Conservation (phyloP, 163 green algal species). For the Dunaliella salina region DNA sequence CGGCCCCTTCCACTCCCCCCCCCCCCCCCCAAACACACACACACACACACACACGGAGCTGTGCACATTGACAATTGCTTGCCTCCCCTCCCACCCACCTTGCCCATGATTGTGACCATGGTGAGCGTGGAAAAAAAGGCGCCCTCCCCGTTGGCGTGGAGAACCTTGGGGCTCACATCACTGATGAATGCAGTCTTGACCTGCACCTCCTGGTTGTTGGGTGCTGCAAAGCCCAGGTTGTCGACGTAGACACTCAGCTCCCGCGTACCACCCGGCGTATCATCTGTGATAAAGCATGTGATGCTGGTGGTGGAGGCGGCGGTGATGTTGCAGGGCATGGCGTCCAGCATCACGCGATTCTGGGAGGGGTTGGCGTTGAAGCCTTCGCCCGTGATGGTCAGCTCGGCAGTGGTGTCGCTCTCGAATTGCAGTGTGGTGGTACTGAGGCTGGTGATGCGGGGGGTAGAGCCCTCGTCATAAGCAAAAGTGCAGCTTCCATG, state of each 20-base stretch:
- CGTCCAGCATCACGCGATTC: slow-evolving; percentile 7
- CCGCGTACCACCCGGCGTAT: neutral
- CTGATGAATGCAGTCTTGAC: neutral
- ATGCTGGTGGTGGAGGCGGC: slow-evolving; percentile 16
- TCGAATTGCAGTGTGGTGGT: slow-evolving; percentile 11
- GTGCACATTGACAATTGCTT: too few relatives aligned
- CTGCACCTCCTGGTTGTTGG: neutral
- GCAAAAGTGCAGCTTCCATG: slow-evolving; percentile 14
- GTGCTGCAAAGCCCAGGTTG: neutral
- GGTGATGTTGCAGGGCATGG: slow-evolving; percentile 12
- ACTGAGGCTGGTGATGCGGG: slow-evolving; percentile 17
- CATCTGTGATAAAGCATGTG: slow-evolving; percentile 4
- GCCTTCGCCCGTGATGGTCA: slow-evolving; percentile 28
- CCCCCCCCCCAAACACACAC: too few relatives aligned
- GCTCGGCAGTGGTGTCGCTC: neutral
- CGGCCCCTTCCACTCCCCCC: too few relatives aligned
- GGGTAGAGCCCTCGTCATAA: slow-evolving; percentile 18
- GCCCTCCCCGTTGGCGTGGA: neutral
- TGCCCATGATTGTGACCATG: neutral
- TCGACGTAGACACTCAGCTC: neutral
- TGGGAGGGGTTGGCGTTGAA: slow-evolving; percentile 1
- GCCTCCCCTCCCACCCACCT: neutral
- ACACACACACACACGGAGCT: too few relatives aligned
- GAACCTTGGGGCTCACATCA: neutral
- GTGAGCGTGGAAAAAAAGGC: neutral